Evolutionary conservation across 1,139 yeast genomes (phyloP), one percentile per base, ranked within the genome.

Genomic region (Nadsonia starkeyi-henricii): DNA sequence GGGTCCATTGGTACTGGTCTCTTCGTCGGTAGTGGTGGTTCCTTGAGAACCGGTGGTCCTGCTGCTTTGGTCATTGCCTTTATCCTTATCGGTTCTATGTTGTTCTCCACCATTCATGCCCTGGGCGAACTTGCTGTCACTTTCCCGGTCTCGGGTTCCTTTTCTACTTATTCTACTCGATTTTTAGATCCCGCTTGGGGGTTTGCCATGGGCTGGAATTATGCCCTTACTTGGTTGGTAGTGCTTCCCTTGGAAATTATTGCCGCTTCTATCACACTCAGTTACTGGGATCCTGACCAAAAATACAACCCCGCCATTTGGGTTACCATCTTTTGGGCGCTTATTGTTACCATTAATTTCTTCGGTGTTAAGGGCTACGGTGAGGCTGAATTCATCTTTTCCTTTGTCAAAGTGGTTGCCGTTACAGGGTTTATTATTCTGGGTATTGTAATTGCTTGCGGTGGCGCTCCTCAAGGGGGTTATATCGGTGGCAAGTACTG

Each of bases 401-500:
- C 65, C 33, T 49, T 57, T 18, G 54, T 65, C 53, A 65, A 64
- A 53, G 61, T 63, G 21, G 21, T 50, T 13, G 53, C 53, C 18
- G 53, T 55, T 13, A 37, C 52, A 4, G 56, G 55, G 2, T 44
- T 47, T 54, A 46, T 64, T 39, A 56, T 64, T 30, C 57, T 59
- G 20, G 59, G 66, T n/a, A 45, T 62, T 26, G 63, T 66, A 2
- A 63, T 66, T 44, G 55, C 59, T 18, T 51, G 61, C 26, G 69
- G 69, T 30, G 58, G 58, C 20, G 55, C 51, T 1, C 55, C 55
- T 12, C 39, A 44, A 15, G 51, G 49, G 9, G 54, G 52, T 13
- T 46, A 54, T 15, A 75, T 83, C 45, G 94, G 94, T 7, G 83
- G 82, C 71, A 73, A 88, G 63, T 83, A 84, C 67, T 85, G 95